Evolutionary conservation across 1,284 basidiomycete genomes (phyloP).

Genomic region (Moesziomyces parantarcticus): DNA sequence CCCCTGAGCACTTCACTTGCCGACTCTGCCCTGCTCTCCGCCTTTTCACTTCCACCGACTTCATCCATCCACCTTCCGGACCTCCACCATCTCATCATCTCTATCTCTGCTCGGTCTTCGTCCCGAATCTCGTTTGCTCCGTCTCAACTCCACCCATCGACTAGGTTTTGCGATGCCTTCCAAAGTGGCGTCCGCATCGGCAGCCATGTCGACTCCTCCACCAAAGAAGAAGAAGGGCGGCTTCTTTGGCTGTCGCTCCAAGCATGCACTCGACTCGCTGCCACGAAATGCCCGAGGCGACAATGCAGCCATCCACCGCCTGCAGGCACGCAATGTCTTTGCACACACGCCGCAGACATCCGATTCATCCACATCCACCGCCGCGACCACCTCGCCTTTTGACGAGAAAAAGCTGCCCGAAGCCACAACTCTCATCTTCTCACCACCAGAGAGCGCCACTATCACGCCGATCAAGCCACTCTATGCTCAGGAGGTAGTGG

Average conservation of each 20-base stretch:
- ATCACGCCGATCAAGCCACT: slow-evolving; percentile 7
- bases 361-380: slow-evolving; percentile 13
- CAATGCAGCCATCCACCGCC: slow-evolving; percentile 39
- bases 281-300: slow-evolving; percentile 41
- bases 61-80: neutral
- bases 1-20: too few relatives aligned
- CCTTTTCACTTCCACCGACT: neutral
- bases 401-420: slow-evolving; percentile 26
- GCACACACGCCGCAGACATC: slow-evolving; percentile 11
- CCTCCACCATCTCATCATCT: neutral
- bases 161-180: slow-evolving; percentile 10
- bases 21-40: slow-evolving; percentile 2
- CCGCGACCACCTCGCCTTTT: slow-evolving; percentile 11
- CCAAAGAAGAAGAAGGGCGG: slow-evolving; percentile 38
- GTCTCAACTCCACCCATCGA: neutral
- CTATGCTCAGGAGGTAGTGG: slow-evolving; percentile 23
- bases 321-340: slow-evolving; percentile 39
- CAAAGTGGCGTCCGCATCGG: slow-evolving; percentile 19
- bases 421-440: slow-evolving; percentile 7
- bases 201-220: slow-evolving; percentile 19
- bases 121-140: neutral
- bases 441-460: neutral
- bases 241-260: slow-evolving; percentile 49
- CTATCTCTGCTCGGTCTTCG: too few relatives aligned
- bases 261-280: slow-evolving; percentile 47